Base-by-base conservation (phyloP, 805 yeast species). In the Yamadazyma laniorum region DNA sequence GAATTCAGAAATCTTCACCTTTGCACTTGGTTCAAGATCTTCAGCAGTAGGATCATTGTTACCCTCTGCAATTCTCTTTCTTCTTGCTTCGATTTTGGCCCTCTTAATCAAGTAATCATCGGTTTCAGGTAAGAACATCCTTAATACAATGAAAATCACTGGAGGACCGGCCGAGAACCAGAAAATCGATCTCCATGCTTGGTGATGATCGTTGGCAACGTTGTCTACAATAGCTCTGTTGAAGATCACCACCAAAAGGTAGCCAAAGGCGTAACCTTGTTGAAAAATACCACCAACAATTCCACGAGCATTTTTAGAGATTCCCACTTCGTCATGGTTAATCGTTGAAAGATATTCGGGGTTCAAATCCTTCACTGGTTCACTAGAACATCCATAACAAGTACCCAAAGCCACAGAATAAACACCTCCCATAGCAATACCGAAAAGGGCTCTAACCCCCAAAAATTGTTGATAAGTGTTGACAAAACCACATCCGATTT, bases 181-280 rank as follows among this genome's bases (percentile, higher is more conserved):
- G 56, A 79, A 80, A 40, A 82, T 55, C 2, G 82, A 70, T 59
- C 85, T 74, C 88, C 88, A 82, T 0, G 68, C 63, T 40, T 76
- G 67, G 1, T 63, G 49, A 12, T 28, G 32, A 5, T 19, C 28
- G 18, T 38, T 38, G 33, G 32, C 34, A 6, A 74, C 77, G 18
- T 38, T 38, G 33, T 38, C 37, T 6, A 74, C 77, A 43, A 82
- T 74, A 23, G 82, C 83, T 55, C 87, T 67, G 44, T 75, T 75
- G 63, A 80, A 82, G 17, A 80, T 66, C 34, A 80, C 85, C 5
- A 80, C 86, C 42, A 81, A 53, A 18, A 82, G 60, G 49, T 80
- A 81, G 17, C 89, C 89, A 33, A 82, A 71, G 1, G 85, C 82
- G 49, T 82, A 87, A 44, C 95, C 95, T 56, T 85, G 84, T 60